A percentile compares a stretch with the other conserved stretches of the same genome.
These are phyloP conservation scores for Sporisorium exsertum DNA, from an alignment of 1,284 basidiomycete species.

Conservation along the genomic window DNA sequence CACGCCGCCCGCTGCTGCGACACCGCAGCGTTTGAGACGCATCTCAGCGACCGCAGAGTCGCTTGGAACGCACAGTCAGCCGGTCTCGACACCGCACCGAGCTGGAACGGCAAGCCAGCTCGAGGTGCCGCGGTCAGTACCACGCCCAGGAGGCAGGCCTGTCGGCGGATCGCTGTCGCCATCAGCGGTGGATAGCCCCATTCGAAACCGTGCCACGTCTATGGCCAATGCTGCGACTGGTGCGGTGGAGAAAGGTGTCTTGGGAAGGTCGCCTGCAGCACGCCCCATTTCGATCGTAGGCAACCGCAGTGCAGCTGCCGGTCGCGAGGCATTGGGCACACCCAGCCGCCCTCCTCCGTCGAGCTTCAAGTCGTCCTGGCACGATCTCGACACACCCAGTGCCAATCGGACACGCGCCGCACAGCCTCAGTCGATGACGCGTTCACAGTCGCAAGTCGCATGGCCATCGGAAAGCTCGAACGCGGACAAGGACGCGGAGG, in stretches of 20 bases:
- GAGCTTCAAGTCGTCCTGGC: slow-evolving; percentile 42
- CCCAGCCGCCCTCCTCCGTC: slow-evolving; percentile 43
- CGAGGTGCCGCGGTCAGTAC: slow-evolving; percentile 19
- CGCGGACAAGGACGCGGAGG: slow-evolving; percentile 12
- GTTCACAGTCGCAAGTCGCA: slow-evolving; percentile 36
- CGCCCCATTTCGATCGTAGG: slow-evolving; percentile 29
- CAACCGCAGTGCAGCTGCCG: slow-evolving; percentile 4
- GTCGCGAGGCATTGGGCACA: slow-evolving; percentile 21
- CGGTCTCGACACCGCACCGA: slow-evolving; percentile 36
- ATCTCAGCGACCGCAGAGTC: slow-evolving; percentile 48
- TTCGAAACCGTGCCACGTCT: slow-evolving; percentile 44
- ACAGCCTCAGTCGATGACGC: slow-evolving; percentile 31
- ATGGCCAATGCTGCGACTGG: slow-evolving; percentile 37
- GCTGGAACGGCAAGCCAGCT: slow-evolving; percentile 23
- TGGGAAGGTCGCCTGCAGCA: slow-evolving; percentile 28
- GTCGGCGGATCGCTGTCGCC: slow-evolving; percentile 20
- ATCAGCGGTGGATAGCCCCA: slow-evolving; percentile 24
- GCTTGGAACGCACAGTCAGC: slow-evolving; percentile 26
- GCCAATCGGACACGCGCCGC: neutral
- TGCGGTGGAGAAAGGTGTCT: slow-evolving; percentile 41
- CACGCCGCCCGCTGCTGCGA: slow-evolving; percentile 39
- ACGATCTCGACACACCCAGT: slow-evolving; percentile 26
- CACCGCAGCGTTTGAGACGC: slow-evolving; percentile 29
- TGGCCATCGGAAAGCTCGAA: slow-evolving; percentile 22
- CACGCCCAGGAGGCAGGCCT: slow-evolving; percentile 9